Evolutionary conservation across 129 eudicot genomes (phyloP).

Genomic region (Escallonia rubra): DNA sequence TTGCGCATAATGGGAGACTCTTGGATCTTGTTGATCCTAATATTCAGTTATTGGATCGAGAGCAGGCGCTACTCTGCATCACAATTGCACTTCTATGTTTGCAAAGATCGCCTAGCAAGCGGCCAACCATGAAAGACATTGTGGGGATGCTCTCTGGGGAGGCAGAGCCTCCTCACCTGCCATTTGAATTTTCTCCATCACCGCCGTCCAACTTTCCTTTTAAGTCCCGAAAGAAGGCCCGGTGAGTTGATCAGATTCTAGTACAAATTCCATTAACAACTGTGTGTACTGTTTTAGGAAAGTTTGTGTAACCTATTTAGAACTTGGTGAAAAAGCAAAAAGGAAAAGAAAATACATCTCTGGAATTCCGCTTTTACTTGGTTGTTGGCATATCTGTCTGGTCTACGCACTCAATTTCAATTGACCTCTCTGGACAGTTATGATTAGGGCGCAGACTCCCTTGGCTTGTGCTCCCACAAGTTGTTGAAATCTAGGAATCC

Average conservation of each 20-base stretch:
- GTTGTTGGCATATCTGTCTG: constrained; percentile 16
- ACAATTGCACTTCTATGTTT: constrained; percentile 82
- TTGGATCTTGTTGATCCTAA: constrained; percentile 84
- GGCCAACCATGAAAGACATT: constrained; percentile 82
- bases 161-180: constrained; percentile 84
- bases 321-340: constrained; percentile 24
- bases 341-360: constrained; percentile 16
- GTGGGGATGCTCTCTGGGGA: constrained; percentile 81
- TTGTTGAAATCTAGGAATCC: constrained; percentile 66
- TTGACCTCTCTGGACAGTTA: constrained; percentile 30
- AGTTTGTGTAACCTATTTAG: constrained; percentile 11
- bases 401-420: constrained; percentile 11
- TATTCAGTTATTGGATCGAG: constrained; percentile 53
- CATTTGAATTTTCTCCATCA: constrained; percentile 94
- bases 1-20: constrained; percentile 75
- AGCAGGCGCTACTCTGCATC: constrained; percentile 65
- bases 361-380: constrained; percentile 14
- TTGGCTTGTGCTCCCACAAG: constrained; percentile 30
- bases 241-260: constrained; percentile 43
- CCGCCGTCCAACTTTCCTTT: constrained; percentile 84
- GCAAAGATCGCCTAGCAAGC: constrained; percentile 66
- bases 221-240: constrained; percentile 70
- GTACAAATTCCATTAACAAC: constrained; percentile 24
- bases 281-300: constrained; percentile 20
- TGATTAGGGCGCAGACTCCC: constrained; percentile 38